A percentile compares a stretch with the other conserved stretches of the same genome.
phyloP scores from a whole-genome alignment of 2,329 filamentous ascomycete genomes.

The Trichocomaceae sp. region DNA sequence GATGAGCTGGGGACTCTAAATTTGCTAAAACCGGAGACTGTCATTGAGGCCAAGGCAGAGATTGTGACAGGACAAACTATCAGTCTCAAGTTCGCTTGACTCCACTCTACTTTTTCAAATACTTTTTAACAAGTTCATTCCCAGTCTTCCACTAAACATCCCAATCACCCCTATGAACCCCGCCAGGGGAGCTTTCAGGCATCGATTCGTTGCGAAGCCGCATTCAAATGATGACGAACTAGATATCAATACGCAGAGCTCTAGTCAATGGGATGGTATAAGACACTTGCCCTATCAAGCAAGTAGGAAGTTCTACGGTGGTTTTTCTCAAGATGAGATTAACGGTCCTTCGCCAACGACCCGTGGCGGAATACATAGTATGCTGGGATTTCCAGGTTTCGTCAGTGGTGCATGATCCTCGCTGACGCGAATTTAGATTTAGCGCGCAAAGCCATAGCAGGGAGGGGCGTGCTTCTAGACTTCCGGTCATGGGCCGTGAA shows the following conservation, averaged over 20 bases:
- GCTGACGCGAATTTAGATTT: neutral
- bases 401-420: neutral
- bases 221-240: neutral
- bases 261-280: constrained; percentile 2
- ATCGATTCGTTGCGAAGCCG: neutral
- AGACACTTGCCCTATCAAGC: neutral
- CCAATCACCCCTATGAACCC: neutral
- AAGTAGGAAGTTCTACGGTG: neutral
- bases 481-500: neutral
- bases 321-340: neutral
- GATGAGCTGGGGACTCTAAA: constrained; percentile 2
- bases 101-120: neutral
- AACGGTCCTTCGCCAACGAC: neutral
- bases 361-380: neutral
- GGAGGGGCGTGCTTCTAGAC: constrained; percentile 2
- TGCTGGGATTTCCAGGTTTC: neutral
- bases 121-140: too few relatives aligned
- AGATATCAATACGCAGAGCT: neutral
- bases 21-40: neutral
- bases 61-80: neutral
- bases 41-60: neutral
- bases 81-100: neutral
- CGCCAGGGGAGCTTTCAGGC: neutral
- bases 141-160: neutral
- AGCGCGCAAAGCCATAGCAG: neutral